These are phyloP conservation scores for Nadsonia fulvescens DNA, from an alignment of 805 yeast species.

Conservation along the genomic window DNA sequence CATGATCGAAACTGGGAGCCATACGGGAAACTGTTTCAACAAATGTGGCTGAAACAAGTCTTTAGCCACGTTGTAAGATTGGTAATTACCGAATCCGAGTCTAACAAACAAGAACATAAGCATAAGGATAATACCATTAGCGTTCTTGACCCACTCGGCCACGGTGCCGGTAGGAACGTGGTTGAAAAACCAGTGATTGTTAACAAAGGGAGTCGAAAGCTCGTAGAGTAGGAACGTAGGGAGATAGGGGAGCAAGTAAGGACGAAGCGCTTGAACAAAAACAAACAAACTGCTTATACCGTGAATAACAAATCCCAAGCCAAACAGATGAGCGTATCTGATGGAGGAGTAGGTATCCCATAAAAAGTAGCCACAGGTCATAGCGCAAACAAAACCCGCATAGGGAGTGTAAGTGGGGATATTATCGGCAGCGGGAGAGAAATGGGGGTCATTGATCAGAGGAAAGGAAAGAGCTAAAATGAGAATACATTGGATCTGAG, in stretches of 20 bases:
- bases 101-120: conserved; percentile 57
- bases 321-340: conserved; percentile 46
- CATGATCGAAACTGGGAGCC: conserved; percentile 33
- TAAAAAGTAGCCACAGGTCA: conserved; percentile 68
- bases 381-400: conserved; percentile 51
- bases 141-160: conserved; percentile 31
- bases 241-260: conserved; percentile 64
- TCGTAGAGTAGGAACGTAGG: conserved; percentile 76
- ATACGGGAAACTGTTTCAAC: conserved; percentile 23
- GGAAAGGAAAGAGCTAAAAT: conserved; percentile 20
- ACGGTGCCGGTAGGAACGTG: conserved; percentile 53
- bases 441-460: conserved; percentile 4
- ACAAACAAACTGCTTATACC: conserved; percentile 68
- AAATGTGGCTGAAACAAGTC: conserved; percentile 22
- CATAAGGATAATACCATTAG: conserved; percentile 60
- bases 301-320: conserved; percentile 68
- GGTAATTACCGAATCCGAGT: conserved; percentile 71
- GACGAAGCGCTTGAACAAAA: conserved; percentile 41
- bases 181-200: conserved; percentile 76
- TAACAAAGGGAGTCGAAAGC: conserved; percentile 84
- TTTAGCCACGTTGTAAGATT: conserved; percentile 32
- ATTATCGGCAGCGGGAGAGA: no score
- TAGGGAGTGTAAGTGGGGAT: conserved; percentile 51
- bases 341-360: conserved; percentile 76
- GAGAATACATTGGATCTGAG: conserved; percentile 64